Base-by-base conservation (phyloP, 768 basidiomycete genomes). In the Pleurotus ostreatus region DNA sequence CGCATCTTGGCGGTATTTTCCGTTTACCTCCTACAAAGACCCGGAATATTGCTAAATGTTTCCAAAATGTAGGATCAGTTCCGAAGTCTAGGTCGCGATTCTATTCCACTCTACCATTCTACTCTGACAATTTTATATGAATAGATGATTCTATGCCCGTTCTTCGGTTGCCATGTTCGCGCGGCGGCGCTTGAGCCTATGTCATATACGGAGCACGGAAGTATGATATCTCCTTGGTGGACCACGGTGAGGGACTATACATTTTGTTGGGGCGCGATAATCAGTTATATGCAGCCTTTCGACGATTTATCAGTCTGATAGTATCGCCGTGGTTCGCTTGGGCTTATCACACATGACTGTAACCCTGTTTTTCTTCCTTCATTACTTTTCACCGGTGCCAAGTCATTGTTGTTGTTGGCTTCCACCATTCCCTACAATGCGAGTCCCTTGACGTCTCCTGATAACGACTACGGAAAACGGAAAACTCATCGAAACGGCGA, bases 401-500 rank as follows among this genome's bases (percentile, higher is more conserved):
- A 53, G 51, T 34, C 5, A 41, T 20, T 34, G 30, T 40, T 18
- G 51, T n/a, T 37, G 38, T 15, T 15, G 51, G 39, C 49, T 51
- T 26, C 34, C 15, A 13, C 16, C 51, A 18, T 53, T 43, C 51
- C 51, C 51, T 53, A 22, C 38, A 25, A n/a, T 12, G 9, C 6
- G 41, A 38, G 51, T 40, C 51, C 51, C 51, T 53, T 53, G 37
- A 53, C 37, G n/a, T n/a, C n/a, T 25, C 25, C 39, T 18, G 51
- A 49, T 49, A 53, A 43, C 39, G 39, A 41, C 39, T 41, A 5
- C 20, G 39, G 37, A 23, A 52, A 40, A 39, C 39, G 39, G 20
- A 20, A 41, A 25, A 20, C 30, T 15, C 48, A 26, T 49, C 37
- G n/a, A 53, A 53, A 53, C 51, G 51, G 51, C 51, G 51, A 53